These are phyloP conservation scores for Pistacia integerrima DNA, from an alignment of 345 rosid genomes.

Conservation along the genomic window DNA sequence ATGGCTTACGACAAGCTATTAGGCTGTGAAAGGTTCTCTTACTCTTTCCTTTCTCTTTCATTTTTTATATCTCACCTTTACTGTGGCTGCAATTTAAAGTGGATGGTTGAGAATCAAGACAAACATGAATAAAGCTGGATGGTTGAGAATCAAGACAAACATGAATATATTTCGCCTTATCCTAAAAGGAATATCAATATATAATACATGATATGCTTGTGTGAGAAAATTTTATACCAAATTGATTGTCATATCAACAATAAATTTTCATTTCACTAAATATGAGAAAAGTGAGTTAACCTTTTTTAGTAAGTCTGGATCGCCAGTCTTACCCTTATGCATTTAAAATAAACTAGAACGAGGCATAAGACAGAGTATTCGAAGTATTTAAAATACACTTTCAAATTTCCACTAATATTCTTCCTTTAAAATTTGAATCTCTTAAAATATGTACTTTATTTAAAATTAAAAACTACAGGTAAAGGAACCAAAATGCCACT, in stretches of 20 bases:
- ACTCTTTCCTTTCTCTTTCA: neutral
- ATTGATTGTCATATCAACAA: neutral
- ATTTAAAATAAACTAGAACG: no score
- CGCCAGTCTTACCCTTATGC: constrained; percentile 51
- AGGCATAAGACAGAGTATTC: no score
- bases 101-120: constrained; percentile 1
- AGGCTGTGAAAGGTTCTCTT: no score
- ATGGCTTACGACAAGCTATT: no score
- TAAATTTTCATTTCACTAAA: constrained; percentile 10
- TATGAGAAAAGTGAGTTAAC: constrained; percentile 39
- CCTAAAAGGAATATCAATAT: no score
- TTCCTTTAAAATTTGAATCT: no score
- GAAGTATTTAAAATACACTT: no score
- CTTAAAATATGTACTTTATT: no score
- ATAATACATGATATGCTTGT: neutral
- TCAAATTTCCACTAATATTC: no score
- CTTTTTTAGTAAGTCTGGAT: constrained; percentile 63
- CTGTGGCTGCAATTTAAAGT: neutral
- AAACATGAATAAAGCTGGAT: neutral
- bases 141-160: neutral
- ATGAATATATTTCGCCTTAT: no score
- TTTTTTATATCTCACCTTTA: constrained; percentile 13
- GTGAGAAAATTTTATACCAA: neutral
- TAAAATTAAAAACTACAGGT: no score
- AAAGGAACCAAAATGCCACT: no score